These are phyloP conservation scores for Pseudogymnoascus sp. DNA, from an alignment of 2,329 filamentous ascomycete genomes.

Conservation along the genomic window DNA sequence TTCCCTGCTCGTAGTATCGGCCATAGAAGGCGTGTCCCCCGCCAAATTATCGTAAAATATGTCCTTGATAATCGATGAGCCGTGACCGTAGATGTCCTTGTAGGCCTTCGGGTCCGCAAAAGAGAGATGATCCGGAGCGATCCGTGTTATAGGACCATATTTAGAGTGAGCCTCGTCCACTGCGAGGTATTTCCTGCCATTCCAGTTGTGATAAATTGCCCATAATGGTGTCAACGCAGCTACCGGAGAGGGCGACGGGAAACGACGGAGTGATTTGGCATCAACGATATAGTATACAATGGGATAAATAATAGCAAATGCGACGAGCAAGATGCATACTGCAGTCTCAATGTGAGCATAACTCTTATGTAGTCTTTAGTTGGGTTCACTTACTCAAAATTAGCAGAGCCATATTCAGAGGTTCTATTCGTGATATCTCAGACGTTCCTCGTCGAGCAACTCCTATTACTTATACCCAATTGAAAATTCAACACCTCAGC, in stretches of 20 bases:
- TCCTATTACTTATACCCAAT: neutral
- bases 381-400: neutral
- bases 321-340: neutral
- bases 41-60: constrained; percentile 16
- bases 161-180: neutral
- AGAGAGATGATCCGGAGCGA: constrained; percentile 27
- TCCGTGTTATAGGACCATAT: neutral
- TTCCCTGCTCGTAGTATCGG: neutral
- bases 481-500: neutral
- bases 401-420: neutral
- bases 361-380: neutral
- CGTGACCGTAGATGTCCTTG: constrained; percentile 31
- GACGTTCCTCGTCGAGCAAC: neutral
- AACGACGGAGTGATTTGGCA: neutral
- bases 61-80: constrained; percentile 17
- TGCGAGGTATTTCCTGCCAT: neutral
- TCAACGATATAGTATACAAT: neutral
- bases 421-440: neutral
- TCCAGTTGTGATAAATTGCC: neutral
- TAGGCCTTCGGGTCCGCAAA: constrained; percentile 27
- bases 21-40: constrained; percentile 14
- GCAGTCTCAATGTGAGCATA: neutral
- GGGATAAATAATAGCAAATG: neutral
- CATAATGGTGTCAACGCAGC: neutral
- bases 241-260: neutral